These are phyloP conservation scores for Rhizophora mangle DNA, from an alignment of 345 rosid genomes.

Conservation along the genomic window DNA sequence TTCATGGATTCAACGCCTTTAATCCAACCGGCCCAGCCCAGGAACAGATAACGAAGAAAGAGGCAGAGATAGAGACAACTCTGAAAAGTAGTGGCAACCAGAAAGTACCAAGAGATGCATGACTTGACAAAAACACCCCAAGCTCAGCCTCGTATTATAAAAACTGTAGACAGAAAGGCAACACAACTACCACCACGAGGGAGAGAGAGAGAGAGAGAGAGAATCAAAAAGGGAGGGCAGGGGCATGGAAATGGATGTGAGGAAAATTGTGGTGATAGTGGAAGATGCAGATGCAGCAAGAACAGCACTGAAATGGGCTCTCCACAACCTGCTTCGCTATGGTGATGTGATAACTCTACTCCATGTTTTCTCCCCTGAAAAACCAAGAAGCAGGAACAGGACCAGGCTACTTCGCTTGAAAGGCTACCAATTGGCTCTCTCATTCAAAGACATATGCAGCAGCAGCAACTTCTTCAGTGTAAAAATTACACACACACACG, in stretches of 20 bases:
- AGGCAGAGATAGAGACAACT: neutral
- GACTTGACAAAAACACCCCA: neutral
- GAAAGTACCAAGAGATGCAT: neutral
- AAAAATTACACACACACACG: neutral
- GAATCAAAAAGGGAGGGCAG: neutral
- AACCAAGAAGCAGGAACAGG: conserved; percentile 27
- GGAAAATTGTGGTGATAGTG: conserved; percentile 44
- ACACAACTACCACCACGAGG: neutral
- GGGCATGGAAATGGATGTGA: conserved; percentile 29
- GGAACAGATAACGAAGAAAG: neutral
- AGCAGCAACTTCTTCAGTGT: conserved; percentile 34
- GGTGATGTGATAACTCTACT: conserved; percentile 47
- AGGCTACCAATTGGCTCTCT: conserved; percentile 47
- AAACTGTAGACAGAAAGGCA: neutral
- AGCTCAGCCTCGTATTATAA: too few relatives aligned
- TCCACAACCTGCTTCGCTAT: conserved; percentile 37
- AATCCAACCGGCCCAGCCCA: neutral
- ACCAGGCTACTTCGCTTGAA: conserved; percentile 35
- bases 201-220: neutral
- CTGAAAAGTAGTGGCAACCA: neutral
- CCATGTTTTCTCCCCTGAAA: conserved; percentile 33
- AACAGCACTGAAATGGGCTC: conserved; percentile 49
- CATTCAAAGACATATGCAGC: conserved; percentile 49
- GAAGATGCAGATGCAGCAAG: conserved; percentile 47
- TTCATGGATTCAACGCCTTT: neutral